A percentile compares a stretch with the other conserved stretches of the same genome.
These are phyloP conservation scores for Aspergillus calidoustus DNA, from an alignment of 2,329 filamentous ascomycete species.

Conservation along the genomic window DNA sequence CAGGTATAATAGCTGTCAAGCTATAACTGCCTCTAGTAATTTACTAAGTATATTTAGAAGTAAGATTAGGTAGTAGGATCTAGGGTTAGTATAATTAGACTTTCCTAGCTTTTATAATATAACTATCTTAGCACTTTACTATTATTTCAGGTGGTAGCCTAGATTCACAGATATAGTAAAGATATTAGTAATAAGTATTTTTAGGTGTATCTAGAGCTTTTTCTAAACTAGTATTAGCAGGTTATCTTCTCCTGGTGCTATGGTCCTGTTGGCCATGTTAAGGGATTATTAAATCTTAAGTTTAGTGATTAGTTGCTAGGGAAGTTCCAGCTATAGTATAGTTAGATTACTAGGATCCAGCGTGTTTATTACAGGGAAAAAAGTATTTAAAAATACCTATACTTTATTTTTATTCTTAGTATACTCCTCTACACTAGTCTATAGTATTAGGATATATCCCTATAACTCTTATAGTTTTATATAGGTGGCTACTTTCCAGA, in stretches of 20 bases:
- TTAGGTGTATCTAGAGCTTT: conserved; percentile 10
- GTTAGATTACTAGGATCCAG: no score
- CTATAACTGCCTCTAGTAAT: conserved; percentile 24
- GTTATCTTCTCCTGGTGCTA: conserved; percentile 18
- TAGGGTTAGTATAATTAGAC: conserved; percentile 29
- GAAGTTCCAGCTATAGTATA: conserved; percentile 11
- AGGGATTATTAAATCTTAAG: conserved; percentile 22
- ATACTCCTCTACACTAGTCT: conserved; percentile 16
- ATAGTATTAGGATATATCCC: conserved; percentile 22
- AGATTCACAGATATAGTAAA: conserved; percentile 22
- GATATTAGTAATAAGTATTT: conserved; percentile 12
- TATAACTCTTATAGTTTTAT: conserved; percentile 20
- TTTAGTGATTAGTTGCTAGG: conserved; percentile 25
- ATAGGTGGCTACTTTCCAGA: conserved; percentile 27
- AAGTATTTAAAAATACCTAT: conserved; percentile 21
- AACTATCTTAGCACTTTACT: conserved; percentile 26
- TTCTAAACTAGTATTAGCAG: conserved; percentile 22
- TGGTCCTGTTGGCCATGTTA: conserved; percentile 21
- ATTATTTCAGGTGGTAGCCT: conserved; percentile 26
- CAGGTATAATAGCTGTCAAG: no score
- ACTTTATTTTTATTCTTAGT: conserved; percentile 27
- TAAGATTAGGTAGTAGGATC: conserved; percentile 34
- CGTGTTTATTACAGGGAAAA: conserved; percentile 22
- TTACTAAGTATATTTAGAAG: conserved; percentile 30
- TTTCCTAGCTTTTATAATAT: conserved; percentile 32